These are phyloP conservation scores for Candida dendrica DNA, from an alignment of 805 yeast genomes.

Conservation along the genomic window DNA sequence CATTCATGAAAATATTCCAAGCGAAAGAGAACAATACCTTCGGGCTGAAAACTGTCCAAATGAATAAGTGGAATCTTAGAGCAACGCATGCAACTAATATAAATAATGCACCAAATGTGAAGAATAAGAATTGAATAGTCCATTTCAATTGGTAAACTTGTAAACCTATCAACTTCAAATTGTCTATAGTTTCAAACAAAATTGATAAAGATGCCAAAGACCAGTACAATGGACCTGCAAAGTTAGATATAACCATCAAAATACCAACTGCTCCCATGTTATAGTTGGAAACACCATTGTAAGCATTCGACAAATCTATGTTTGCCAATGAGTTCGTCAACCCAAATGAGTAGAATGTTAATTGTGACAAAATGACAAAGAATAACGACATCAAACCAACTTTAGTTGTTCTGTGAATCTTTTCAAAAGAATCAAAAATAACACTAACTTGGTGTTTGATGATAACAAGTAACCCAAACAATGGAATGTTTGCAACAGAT, in stretches of 20 bases:
- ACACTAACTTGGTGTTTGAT: conserved; percentile 15
- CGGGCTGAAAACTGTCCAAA: conserved; percentile 98
- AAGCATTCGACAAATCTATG: conserved; percentile 83
- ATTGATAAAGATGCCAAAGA: conserved; percentile 39
- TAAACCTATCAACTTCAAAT: conserved; percentile 21
- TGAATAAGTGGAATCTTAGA: conserved; percentile 79
- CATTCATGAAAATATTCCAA: conserved; percentile 56
- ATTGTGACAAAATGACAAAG: conserved; percentile 54
- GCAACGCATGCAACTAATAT: conserved; percentile 64
- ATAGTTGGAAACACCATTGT: conserved; percentile 77
- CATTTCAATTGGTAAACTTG: conserved; percentile 25
- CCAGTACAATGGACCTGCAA: conserved; percentile 85
- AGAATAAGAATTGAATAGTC: conserved; percentile 32
- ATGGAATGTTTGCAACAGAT: conserved; percentile 39
- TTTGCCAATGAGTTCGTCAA: conserved; percentile 90
- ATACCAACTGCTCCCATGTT: conserved; percentile 66
- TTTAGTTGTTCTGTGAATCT: neutral
- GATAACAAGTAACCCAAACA: conserved; percentile 33
- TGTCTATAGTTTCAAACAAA: conserved; percentile 24
- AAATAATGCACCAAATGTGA: conserved; percentile 49
- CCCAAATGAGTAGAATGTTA: conserved; percentile 81
- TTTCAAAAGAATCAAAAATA: conserved; percentile 1
- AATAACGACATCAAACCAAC: conserved; percentile 8
- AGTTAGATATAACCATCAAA: conserved; percentile 76
- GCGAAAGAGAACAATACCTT: conserved; percentile 72